A percentile compares a stretch with the other conserved stretches of the same genome.
These are phyloP conservation scores for Solanum tacnaense DNA, from an alignment of 257 asterid species.

Conservation along the genomic window DNA sequence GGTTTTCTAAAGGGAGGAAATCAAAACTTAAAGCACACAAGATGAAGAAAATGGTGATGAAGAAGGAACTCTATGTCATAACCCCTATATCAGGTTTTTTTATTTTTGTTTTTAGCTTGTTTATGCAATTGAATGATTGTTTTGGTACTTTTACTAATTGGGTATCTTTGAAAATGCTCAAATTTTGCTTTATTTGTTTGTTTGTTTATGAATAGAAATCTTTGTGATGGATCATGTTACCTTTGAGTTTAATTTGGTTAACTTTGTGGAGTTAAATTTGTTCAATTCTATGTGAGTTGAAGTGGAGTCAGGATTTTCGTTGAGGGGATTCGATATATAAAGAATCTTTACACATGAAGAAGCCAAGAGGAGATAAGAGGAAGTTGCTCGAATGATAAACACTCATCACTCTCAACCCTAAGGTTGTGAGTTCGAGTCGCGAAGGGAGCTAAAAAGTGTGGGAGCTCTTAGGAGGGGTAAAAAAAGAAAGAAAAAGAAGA, in stretches of 20 bases:
- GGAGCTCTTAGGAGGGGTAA: neutral
- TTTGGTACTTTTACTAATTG: neutral
- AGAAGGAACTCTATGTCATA: neutral
- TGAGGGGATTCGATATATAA: neutral
- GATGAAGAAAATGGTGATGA: neutral
- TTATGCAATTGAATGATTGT: neutral
- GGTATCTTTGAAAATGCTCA: neutral
- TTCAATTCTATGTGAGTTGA: neutral
- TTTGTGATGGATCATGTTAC: neutral
- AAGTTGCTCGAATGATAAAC: neutral
- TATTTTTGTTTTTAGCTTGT: neutral
- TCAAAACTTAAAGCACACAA: neutral
- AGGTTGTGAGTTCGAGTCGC: neutral
- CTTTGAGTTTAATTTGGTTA: neutral
- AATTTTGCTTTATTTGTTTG: neutral
- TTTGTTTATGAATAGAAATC: neutral
- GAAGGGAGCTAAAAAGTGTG: neutral
- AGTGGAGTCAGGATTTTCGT: neutral
- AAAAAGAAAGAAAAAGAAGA: too few species aligned
- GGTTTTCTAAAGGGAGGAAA: neutral
- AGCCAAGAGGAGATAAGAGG: neutral
- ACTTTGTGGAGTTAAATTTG: neutral
- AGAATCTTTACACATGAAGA: neutral
- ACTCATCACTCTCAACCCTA: neutral
- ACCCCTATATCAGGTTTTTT: neutral